phyloP scores from a whole-genome alignment of 768 basidiomycete species.

The Obba rivulosa region DNA sequence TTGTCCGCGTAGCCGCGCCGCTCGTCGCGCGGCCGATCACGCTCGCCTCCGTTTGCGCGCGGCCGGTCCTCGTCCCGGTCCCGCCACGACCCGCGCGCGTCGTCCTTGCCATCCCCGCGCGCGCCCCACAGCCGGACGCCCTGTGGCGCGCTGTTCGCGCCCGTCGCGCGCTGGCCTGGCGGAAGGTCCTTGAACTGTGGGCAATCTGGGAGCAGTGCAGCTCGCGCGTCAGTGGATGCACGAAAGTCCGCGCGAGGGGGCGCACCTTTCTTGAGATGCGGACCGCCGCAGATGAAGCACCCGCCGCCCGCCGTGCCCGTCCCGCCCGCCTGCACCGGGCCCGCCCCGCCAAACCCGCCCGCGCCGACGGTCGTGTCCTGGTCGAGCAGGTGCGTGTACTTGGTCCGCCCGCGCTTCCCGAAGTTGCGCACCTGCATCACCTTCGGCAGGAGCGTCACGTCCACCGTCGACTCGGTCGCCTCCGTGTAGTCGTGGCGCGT shows the following conservation, averaged over 20 bases:
- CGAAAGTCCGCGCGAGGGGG: too few species aligned
- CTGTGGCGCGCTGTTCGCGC: slow-evolving; percentile 24
- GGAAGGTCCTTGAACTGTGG: slow-evolving; percentile 27
- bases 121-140: slow-evolving; percentile 21
- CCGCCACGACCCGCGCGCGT: slow-evolving; percentile 16
- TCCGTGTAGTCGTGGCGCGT: slow-evolving; percentile 81
- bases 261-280: slow-evolving; percentile 91
- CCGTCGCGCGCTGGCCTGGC: slow-evolving; percentile 24
- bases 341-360: slow-evolving; percentile 64
- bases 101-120: slow-evolving; percentile 11
- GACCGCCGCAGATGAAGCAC: slow-evolving; percentile 92
- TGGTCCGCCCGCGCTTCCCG: slow-evolving; percentile 85
- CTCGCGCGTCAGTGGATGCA: too few species aligned
- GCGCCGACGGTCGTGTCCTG: slow-evolving; percentile 76
- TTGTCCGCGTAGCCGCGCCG: slow-evolving; percentile 10
- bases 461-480: slow-evolving; percentile 82
- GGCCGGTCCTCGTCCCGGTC: slow-evolving; percentile 10
- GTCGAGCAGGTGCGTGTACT: slow-evolving; percentile 94
- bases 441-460: slow-evolving; percentile 83
- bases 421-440: slow-evolving; percentile 98
- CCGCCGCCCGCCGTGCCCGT: slow-evolving; percentile 48
- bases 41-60: slow-evolving; percentile 12
- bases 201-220: slow-evolving; percentile 23
- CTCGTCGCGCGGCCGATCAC: slow-evolving; percentile 12
- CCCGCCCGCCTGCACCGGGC: slow-evolving; percentile 50